These are phyloP conservation scores for Pichia occidentalis DNA, from an alignment of 805 yeast genomes.

Conservation along the genomic window DNA sequence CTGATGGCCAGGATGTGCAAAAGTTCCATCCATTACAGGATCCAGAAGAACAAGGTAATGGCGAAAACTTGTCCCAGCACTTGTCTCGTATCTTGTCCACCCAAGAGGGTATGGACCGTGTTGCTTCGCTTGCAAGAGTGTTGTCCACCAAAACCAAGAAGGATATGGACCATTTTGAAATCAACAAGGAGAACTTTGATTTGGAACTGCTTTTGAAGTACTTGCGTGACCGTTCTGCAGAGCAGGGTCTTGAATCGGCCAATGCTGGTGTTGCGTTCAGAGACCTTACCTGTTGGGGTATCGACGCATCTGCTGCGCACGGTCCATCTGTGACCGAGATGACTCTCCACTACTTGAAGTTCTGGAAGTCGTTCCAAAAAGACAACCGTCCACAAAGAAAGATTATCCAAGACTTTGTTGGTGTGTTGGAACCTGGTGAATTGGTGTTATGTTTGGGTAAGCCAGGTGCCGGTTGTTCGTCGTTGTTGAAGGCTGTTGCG, in stretches of 20 bases:
- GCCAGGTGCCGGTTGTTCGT: slow-evolving; percentile 64
- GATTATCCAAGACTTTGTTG: slow-evolving; percentile 22
- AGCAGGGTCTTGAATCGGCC: slow-evolving; percentile 43
- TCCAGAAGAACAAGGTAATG: slow-evolving; percentile 20
- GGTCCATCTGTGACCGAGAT: slow-evolving; percentile 40
- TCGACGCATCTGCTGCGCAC: slow-evolving; percentile 45
- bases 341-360: slow-evolving; percentile 27
- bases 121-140: slow-evolving; percentile 43
- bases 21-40: slow-evolving; percentile 20
- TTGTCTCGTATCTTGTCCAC: slow-evolving; percentile 19
- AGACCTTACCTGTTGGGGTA: slow-evolving; percentile 37
- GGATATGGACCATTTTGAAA: slow-evolving; percentile 19
- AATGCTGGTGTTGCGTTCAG: slow-evolving; percentile 45
- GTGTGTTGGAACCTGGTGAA: slow-evolving; percentile 40
- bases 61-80: slow-evolving; percentile 19
- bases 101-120: slow-evolving; percentile 25
- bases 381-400: slow-evolving; percentile 26
- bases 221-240: slow-evolving; percentile 35
- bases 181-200: slow-evolving; percentile 36
- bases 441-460: slow-evolving; percentile 48
- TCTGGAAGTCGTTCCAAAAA: slow-evolving; percentile 27
- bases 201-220: slow-evolving; percentile 32
- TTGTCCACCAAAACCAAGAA: slow-evolving; percentile 41
- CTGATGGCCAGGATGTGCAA: slow-evolving; percentile 14
- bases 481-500: slow-evolving; percentile 41